Conservation (phyloP, 2,329 filamentous ascomycete genomes). For the Dactylella cylindrospora region DNA sequence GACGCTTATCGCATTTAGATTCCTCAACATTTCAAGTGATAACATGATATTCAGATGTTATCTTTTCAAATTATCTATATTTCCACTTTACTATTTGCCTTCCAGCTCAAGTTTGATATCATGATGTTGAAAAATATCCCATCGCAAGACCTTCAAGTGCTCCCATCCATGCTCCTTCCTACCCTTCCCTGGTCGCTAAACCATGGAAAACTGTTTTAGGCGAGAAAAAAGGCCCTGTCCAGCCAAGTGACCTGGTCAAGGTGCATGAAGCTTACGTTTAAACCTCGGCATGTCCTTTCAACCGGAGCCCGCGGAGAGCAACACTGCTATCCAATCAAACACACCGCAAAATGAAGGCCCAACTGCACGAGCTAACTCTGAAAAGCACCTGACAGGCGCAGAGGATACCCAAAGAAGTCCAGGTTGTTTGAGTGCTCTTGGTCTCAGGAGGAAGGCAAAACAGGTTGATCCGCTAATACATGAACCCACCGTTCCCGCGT, state of each 20-base stretch:
- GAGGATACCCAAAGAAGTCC: neutral
- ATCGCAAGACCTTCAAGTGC: no score
- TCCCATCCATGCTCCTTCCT: no score
- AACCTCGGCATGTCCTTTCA: slow-evolving; percentile 41
- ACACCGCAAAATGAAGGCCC: neutral
- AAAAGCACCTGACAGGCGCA: slow-evolving; percentile 8
- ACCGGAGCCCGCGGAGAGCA: slow-evolving; percentile 17
- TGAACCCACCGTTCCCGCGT: neutral
- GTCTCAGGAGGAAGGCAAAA: slow-evolving; percentile 38
- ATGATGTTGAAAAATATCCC: no score
- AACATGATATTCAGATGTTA: no score
- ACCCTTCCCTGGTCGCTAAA: no score
- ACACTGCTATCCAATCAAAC: neutral
- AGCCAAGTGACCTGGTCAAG: no score
- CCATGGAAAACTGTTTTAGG: neutral
- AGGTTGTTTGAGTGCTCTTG: slow-evolving; percentile 6
- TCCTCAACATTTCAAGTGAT: no score
- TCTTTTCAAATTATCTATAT: no score
- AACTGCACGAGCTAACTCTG: slow-evolving; percentile 5
- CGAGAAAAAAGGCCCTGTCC: neutral
- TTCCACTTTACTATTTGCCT: no score
- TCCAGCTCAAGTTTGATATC: no score
- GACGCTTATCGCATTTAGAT: no score
- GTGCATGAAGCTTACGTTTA: no score
- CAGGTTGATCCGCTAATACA: neutral